Evolutionary conservation across 2,329 filamentous ascomycete genomes (phyloP).

Genomic region (Monosporascus sp.): DNA sequence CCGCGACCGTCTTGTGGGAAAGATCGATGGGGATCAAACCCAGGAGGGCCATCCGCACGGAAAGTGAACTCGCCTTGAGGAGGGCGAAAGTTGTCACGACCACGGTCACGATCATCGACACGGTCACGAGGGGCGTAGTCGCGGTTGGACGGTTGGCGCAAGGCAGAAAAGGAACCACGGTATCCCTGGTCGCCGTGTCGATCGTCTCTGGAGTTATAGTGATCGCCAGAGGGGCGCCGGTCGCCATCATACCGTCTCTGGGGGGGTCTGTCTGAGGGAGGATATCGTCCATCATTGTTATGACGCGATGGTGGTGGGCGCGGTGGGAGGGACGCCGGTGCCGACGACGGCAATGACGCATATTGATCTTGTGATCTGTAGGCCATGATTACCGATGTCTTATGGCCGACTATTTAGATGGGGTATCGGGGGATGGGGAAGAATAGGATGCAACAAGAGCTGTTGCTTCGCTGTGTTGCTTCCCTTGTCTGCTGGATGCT

Average conservation of each 20-base stretch:
- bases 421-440: not conserved
- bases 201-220: not conserved
- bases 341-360: not conserved
- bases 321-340: not conserved
- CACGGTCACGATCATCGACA: constrained; percentile 5
- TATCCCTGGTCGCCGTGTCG: not conserved
- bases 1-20: constrained; percentile 8
- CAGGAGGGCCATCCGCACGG: constrained; percentile 45
- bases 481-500: no score
- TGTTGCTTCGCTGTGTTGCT: no score
- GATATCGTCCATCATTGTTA: not conserved
- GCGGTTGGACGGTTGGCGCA: constrained; percentile 12
- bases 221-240: not conserved
- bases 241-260: not conserved
- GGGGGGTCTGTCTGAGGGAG: no score
- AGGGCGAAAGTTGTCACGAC: constrained; percentile 24
- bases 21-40: constrained; percentile 35
- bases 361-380: not conserved
- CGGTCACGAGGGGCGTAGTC: constrained; percentile 6
- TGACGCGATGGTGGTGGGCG: not conserved
- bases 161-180: constrained; percentile 20
- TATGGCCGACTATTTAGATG: no score
- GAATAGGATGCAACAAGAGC: not conserved
- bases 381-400: not conserved
- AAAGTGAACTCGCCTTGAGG: constrained; percentile 52